phyloP scores from a whole-genome alignment of 176 grass and related monocot genomes.

The Avena atlantica region DNA sequence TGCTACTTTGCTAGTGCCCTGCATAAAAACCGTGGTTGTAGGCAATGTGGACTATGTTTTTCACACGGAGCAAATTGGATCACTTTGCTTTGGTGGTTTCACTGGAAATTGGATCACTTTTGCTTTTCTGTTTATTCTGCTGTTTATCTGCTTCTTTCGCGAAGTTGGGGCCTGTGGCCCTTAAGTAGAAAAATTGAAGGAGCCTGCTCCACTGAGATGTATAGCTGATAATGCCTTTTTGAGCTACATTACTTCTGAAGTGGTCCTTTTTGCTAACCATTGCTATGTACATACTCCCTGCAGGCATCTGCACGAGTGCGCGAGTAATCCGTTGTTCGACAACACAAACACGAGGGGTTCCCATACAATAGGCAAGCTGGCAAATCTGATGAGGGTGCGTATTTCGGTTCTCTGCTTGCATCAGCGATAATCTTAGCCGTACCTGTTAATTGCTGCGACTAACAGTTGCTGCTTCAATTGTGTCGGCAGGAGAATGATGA shows the following conservation, averaged over 20 bases:
- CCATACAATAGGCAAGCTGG: conserved; percentile 81
- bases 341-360: conserved; percentile 61
- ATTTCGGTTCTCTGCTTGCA: not conserved
- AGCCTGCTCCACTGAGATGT: too few relatives aligned
- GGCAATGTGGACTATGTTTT: too few relatives aligned
- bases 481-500: conserved; percentile 83
- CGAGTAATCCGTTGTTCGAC: conserved; percentile 39
- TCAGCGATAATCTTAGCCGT: not conserved
- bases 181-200: not conserved
- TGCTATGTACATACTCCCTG: not conserved
- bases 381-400: conserved; percentile 69
- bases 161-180: too few relatives aligned
- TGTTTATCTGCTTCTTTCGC: too few relatives aligned
- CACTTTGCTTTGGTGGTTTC: too few relatives aligned
- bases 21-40: too few relatives aligned
- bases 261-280: not conserved
- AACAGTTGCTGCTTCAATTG: not conserved
- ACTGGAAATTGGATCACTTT: too few relatives aligned
- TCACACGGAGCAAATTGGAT: too few relatives aligned
- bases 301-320: conserved; percentile 60
- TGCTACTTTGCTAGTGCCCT: too few relatives aligned
- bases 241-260: not conserved
- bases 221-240: not conserved
- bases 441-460: not conserved
- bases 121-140: too few relatives aligned